phyloP scores from a whole-genome alignment of 345 rosid species.

The Aurinia saxatilis region DNA sequence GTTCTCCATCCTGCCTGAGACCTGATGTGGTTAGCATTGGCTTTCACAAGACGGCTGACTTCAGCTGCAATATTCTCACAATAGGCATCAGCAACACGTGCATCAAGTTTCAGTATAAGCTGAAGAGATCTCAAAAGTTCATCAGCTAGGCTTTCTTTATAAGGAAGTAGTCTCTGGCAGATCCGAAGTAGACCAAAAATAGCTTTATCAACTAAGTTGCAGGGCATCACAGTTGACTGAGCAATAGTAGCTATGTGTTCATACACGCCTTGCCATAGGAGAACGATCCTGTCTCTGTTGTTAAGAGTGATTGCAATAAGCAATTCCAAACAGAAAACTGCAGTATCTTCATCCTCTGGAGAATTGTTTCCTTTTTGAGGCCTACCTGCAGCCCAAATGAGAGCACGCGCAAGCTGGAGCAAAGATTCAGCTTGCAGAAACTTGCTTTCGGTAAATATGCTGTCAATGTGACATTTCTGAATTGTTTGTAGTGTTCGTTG shows the following conservation, averaged over 20 bases:
- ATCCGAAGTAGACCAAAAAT: constrained; percentile 94
- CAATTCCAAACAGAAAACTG: constrained; percentile 95
- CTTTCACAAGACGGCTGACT: constrained; percentile 93
- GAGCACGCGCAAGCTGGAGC: constrained; percentile 87
- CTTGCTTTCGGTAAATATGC: constrained; percentile 95
- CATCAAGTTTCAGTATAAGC: constrained; percentile 95
- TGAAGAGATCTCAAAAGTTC: constrained; percentile 95
- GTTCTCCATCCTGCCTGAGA: constrained; percentile 95
- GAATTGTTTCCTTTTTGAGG: constrained; percentile 90
- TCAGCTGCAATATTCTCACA: constrained; percentile 93
- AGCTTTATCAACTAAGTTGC: constrained; percentile 92
- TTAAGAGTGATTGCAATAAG: constrained; percentile 94
- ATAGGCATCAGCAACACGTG: constrained; percentile 96
- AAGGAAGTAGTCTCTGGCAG: constrained; percentile 95
- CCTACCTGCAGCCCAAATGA: constrained; percentile 95
- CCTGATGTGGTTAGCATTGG: constrained; percentile 89
- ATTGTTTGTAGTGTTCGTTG: constrained; percentile 92
- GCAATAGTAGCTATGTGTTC: constrained; percentile 95
- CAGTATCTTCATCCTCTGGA: constrained; percentile 98
- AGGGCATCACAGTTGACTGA: constrained; percentile 93
- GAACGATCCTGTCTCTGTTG: constrained; percentile 88
- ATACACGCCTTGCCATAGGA: constrained; percentile 96
- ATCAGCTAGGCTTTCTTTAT: constrained; percentile 95
- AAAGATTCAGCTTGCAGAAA: constrained; percentile 95
- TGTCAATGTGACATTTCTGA: constrained; percentile 96